Base-by-base conservation (phyloP, 139 green algal species). In the Ettlia oleoabundans region DNA sequence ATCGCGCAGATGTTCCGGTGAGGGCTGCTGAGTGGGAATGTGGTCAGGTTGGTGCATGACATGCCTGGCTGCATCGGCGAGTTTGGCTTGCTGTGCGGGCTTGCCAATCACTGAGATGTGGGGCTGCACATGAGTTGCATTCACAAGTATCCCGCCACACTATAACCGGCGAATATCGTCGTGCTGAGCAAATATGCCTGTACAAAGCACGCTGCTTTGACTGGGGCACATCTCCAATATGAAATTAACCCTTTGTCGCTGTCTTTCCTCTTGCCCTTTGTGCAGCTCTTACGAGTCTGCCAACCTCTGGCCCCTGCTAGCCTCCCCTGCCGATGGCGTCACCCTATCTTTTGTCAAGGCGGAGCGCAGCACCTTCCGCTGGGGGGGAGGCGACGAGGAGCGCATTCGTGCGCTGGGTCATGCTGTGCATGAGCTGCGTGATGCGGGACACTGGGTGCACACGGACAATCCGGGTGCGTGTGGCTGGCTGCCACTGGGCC, bases 381-480 rank as follows among this genome's bases (percentile, higher is more conserved):
- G 88, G 91, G 76, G 70, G 4, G 88, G 73, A 33, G 67, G 22
- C 30, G 91, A 97, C 68, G 81, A 93, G 68, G 80, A 88, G 61
- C 80, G 73, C 42, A 94, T 98, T 69, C 74, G 82, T 10, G 30
- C 22, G 4, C 68, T 89, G 24, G 94, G 94, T 28, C 92, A 97
- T 68, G 22, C 58, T 32, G 95, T 98, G 73, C 93, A 98, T 86
- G 42, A 92, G 70, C 89, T 98, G 82, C 84, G 47, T 22, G 75
- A 94, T 51, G 68, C 86, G 2, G 94, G 94, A 3, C 95, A 98
- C 89, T 97, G 93, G 93, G 94, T 98, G 79, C 95, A 98, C 82
- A 89, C 90, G 1, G 95, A 98, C 86, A 97, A 98, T 80, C 94
- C 94, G 38, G 67, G 88, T 41, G 89, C 79, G 33, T 9, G 38